These are phyloP conservation scores for Meyerozyma athensensis DNA, from an alignment of 1,139 yeast species.

Conservation along the genomic window DNA sequence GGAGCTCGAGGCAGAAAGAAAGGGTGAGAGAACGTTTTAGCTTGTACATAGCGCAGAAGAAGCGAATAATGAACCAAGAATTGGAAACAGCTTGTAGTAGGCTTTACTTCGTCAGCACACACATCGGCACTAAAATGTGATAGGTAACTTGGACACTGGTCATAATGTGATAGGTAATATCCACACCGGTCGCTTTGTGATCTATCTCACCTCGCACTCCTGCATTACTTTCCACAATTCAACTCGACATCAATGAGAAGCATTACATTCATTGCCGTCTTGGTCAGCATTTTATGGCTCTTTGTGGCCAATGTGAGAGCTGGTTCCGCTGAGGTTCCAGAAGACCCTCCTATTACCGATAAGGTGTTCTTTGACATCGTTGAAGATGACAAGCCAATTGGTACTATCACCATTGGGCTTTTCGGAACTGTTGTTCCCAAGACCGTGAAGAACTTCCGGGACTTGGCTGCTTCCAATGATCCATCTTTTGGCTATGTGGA, in stretches of 20 bases:
- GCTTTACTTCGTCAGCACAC: not conserved
- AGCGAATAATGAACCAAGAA: not conserved
- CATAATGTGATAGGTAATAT: no score
- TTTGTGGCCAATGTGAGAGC: constrained; percentile 19
- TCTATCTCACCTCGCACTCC: constrained; percentile 5
- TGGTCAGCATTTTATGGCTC: constrained; percentile 17
- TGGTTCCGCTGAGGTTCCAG: constrained; percentile 25
- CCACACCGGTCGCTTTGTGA: constrained; percentile 2
- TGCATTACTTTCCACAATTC: constrained; percentile 5
- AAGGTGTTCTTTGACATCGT: constrained; percentile 84
- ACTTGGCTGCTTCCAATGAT: constrained; percentile 56
- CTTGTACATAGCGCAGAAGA: constrained; percentile 4
- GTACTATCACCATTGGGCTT: constrained; percentile 65
- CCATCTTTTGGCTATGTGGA: constrained; percentile 39
- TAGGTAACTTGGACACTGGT: no score
- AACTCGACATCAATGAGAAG: constrained; percentile 24
- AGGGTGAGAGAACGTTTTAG: constrained; percentile 14
- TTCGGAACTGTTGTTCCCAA: constrained; percentile 65
- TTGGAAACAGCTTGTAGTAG: constrained; percentile 4
- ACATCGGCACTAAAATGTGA: no score
- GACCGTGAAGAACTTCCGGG: constrained; percentile 55
- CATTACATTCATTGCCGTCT: constrained; percentile 20
- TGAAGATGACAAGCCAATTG: constrained; percentile 70
- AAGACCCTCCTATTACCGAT: constrained; percentile 59
- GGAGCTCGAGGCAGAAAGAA: constrained; percentile 11